A percentile compares a stretch with the other conserved stretches of the same genome.
Evolutionary conservation across 345 rosid species (phyloP).

Genomic region (Populus deltoides): DNA sequence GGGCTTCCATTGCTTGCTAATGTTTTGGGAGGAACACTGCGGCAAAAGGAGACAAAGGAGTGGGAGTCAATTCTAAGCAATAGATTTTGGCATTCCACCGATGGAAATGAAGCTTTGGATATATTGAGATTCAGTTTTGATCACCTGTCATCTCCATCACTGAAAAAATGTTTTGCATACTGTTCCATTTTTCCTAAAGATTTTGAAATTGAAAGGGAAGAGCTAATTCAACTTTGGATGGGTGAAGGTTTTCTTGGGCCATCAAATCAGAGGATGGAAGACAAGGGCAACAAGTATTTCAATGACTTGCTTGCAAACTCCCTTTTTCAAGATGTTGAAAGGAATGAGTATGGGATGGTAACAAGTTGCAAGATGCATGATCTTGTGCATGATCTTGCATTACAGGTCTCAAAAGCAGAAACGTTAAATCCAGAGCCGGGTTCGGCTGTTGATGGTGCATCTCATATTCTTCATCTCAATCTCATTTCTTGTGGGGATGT

Average conservation of each 20-base stretch:
- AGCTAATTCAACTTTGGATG: slow-evolving; percentile 7
- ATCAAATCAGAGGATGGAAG: too few relatives aligned
- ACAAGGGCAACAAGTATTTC: too few relatives aligned
- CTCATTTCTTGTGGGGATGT: too few relatives aligned
- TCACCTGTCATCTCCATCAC: background rate
- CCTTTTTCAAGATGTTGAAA: too few relatives aligned
- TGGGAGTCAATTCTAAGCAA: slow-evolving; percentile 17
- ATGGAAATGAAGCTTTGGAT: too few relatives aligned
- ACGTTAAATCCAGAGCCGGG: background rate
- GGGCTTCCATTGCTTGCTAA: too few relatives aligned
- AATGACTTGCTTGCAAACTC: too few relatives aligned
- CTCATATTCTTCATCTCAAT: slow-evolving; percentile 5
- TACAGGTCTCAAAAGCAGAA: slow-evolving; percentile 11
- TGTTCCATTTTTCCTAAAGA: slow-evolving; percentile 7
- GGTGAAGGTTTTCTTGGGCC: background rate
- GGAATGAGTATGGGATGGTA: too few relatives aligned
- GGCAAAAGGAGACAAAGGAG: background rate
- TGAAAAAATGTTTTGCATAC: slow-evolving; percentile 12
- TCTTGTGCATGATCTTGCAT: slow-evolving; percentile 6
- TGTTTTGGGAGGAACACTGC: background rate
- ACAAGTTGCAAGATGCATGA: too few relatives aligned
- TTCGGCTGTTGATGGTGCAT: background rate
- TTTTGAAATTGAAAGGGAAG: background rate
- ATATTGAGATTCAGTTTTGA: slow-evolving; percentile 4
- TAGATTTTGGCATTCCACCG: slow-evolving; percentile 3